Base-by-base conservation (phyloP, 2,329 filamentous ascomycete species). In the Volutella citrinella region DNA sequence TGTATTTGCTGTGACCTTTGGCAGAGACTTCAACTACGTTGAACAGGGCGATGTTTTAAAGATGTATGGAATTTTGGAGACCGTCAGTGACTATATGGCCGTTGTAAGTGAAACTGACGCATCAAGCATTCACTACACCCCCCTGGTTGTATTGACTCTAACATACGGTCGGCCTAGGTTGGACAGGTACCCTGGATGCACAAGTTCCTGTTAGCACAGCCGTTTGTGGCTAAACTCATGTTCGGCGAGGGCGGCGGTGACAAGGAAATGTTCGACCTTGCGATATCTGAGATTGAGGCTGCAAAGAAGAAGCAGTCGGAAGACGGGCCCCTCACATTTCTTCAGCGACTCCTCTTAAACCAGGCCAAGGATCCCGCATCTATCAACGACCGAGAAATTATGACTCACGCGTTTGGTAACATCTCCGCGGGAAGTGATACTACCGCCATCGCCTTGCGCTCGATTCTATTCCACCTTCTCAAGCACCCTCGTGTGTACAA, bases 151-250 rank as follows among this genome's bases (percentile, higher is more conserved):
- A n/a, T n/a, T n/a, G n/a, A n/a, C n/a, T n/a, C n/a, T n/a, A n/a
- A n/a, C n/a, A n/a, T n/a, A n/a, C n/a, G n/a, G n/a, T n/a, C n/a
- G n/a, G n/a, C n/a, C 13, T 9, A 37, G 34, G 22, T 32, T 21
- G 34, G 34, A 17, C 34, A 37, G 20, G 25, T 32, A 2, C 29
- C 34, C 2, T 37, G 34, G 34, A 20, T 37, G 3, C 34, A 37
- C n/a, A 29, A 29, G 15, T 37, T 20, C 10, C 34, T 37, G 6
- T 21, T 37, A 5, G 30, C 29, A 10, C 32, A 37, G n/a, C n/a
- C 34, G 7, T 28, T 7, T 14, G 11, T 37, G 4, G 34, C 34
- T 10, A n/a, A 18, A 13, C 7, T 37, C 12, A 12, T 25, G 10
- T 20, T 20, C 9, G 34, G 34, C 4, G 34, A 37, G 7, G n/a